A percentile compares a stretch with the other conserved stretches of the same genome.
Conservation (phyloP, 441 rosid genomes). For the Gossypium lobatum region DNA sequence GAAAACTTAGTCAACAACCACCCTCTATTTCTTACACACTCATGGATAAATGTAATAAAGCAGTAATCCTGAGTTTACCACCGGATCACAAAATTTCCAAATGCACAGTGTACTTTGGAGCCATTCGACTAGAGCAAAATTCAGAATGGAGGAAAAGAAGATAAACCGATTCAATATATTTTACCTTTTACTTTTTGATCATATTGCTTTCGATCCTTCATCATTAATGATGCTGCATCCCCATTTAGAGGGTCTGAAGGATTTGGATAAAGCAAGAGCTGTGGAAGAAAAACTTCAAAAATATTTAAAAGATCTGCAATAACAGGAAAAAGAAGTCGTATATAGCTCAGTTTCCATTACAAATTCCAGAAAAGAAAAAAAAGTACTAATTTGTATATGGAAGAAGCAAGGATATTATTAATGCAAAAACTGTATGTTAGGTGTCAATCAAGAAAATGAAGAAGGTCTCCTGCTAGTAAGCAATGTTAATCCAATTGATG, state of each 20-base stretch:
- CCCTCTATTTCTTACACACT: background rate
- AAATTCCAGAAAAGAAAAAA: background rate
- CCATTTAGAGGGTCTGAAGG: constrained; percentile 61
- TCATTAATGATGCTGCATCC: constrained; percentile 66
- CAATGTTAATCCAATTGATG: constrained; percentile 1
- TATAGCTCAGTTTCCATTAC: background rate
- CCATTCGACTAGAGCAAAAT: background rate
- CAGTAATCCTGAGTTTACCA: background rate
- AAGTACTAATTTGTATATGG: background rate
- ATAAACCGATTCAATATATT: background rate
- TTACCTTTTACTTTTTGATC: constrained; percentile 63
- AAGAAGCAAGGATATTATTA: background rate
- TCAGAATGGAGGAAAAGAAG: background rate
- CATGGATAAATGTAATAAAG: background rate
- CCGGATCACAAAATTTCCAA: background rate
- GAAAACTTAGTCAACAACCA: background rate
- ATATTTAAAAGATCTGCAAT: constrained; percentile 58
- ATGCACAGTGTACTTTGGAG: background rate
- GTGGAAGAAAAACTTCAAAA: constrained; percentile 65
- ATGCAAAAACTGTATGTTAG: background rate
- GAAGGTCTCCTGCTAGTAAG: background rate
- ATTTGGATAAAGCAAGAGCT: constrained; percentile 65
- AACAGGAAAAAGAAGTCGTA: background rate
- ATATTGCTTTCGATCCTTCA: constrained; percentile 50
- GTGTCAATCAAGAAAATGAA: background rate